Conservation (phyloP, 192 early-diverging fungal genomes). For the Linnemannia exigua region DNA sequence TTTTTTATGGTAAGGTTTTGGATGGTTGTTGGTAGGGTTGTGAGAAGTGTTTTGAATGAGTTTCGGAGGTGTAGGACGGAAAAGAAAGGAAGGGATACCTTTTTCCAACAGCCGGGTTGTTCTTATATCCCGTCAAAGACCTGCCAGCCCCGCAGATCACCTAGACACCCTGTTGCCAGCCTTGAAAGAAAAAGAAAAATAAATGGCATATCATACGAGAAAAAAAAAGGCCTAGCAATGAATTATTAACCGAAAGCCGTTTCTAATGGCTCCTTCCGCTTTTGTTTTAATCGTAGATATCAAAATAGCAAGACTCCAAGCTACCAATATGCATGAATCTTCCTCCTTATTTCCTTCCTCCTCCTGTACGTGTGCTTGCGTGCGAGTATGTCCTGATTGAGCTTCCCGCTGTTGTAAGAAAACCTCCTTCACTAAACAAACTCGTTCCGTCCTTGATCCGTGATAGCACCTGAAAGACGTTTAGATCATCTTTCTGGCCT, state of each 20-base stretch:
- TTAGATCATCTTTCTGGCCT: conserved; percentile 92
- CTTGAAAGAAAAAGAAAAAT: too few relatives aligned
- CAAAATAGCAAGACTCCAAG: neutral
- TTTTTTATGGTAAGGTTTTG: too few relatives aligned
- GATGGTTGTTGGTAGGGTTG: too few relatives aligned
- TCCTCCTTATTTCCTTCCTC: neutral
- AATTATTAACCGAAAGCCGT: neutral
- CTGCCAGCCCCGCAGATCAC: too few relatives aligned
- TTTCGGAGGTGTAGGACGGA: too few relatives aligned
- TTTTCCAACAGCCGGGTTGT: too few relatives aligned
- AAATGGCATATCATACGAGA: too few relatives aligned
- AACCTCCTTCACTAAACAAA: neutral
- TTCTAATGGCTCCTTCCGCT: neutral
- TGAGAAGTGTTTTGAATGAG: too few relatives aligned
- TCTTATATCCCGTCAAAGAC: too few relatives aligned
- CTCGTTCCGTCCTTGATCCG: neutral
- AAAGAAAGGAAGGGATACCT: too few relatives aligned
- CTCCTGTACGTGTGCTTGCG: neutral
- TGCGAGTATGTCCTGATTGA: neutral
- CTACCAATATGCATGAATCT: neutral
- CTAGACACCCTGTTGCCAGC: too few relatives aligned
- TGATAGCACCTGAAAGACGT: neutral
- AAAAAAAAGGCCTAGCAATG: neutral
- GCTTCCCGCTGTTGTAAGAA: neutral
- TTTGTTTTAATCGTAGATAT: neutral